Evolutionary conservation across 2,329 filamentous ascomycete genomes (phyloP).

Genomic region (Phialophora macrospora): DNA sequence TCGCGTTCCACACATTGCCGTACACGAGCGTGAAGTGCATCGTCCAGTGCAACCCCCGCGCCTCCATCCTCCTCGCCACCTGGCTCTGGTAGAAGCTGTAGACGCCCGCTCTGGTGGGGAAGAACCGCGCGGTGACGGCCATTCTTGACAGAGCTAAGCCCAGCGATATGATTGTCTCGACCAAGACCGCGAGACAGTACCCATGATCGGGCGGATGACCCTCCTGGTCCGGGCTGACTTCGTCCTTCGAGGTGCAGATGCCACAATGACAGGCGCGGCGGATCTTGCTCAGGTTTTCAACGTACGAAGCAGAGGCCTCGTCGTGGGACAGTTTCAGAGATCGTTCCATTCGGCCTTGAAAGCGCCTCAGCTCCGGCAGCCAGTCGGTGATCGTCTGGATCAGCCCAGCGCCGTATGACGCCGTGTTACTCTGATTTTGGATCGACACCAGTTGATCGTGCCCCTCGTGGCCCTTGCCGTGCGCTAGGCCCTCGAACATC

Average conservation of each 20-base stretch:
- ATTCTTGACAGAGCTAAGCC: constrained; percentile 37
- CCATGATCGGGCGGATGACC: constrained; percentile 33
- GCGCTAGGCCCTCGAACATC: constrained; percentile 34
- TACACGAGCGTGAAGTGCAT: constrained; percentile 37
- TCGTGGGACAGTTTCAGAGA: constrained; percentile 32
- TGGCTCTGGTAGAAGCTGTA: constrained; percentile 36
- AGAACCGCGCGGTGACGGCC: constrained; percentile 32
- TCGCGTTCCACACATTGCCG: constrained; percentile 38
- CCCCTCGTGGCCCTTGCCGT: constrained; percentile 32
- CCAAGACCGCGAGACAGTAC: constrained; percentile 35
- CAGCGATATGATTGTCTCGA: constrained; percentile 37
- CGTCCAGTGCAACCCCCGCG: constrained; percentile 30
- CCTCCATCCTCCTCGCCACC: constrained; percentile 33
- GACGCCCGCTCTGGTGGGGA: constrained; percentile 34
- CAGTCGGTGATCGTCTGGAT: constrained; percentile 35
- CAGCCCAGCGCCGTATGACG: constrained; percentile 31
- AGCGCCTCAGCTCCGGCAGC: constrained; percentile 33
- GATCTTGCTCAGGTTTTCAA: constrained; percentile 30
- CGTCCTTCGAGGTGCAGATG: constrained; percentile 31
- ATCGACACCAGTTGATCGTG: constrained; percentile 30
- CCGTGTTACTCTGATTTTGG: constrained; percentile 33
- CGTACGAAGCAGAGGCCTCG: constrained; percentile 32
- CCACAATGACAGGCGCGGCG: constrained; percentile 33
- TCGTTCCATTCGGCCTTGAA: constrained; percentile 37
- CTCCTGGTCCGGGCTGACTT: constrained; percentile 28